Base-by-base conservation (phyloP, 148 eudicot genomes). In the Pharnaceum exiguum region DNA sequence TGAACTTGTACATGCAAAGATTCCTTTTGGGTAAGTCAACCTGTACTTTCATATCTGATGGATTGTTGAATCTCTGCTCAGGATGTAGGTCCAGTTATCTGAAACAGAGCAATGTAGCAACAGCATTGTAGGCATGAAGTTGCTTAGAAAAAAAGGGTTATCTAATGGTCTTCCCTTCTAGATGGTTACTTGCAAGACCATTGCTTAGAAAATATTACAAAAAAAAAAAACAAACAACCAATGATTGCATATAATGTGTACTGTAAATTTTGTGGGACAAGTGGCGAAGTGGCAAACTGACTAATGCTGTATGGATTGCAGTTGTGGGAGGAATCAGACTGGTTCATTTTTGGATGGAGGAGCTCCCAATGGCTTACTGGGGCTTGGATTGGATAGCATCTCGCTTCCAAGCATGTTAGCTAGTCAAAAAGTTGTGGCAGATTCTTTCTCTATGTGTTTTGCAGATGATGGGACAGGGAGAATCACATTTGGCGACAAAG, bases 371-470 rank as follows among this genome's bases (percentile, higher is more conserved):
- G 98, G 98, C 59, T 72, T 93, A 39, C 79, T 93, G 59, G 98
- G 98, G 49, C 89, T 93, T 3, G 96, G 96, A 35, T 62, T 93
- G 65, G 77, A 77, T 18, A 57, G 65, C 45, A 36, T 81, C 61
- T 93, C 98, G 3, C 82, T 93, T n/a, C 98, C 98, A 29, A 85
- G 90, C 62, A 73, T 76, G 30, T 75, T 93, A 63, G 80, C 98
- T 5, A 81, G 73, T 42, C 45, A 71, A 39, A 87, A 82, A 23
- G 44, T 88, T 16, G 66, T 79, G 7, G 72, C 88, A 65, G 71
- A 88, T 79, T 93, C 98, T 27, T 93, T 93, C 64, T 88, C 98
- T 55, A 88, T 93, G 98, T 93, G 98, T 63, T 88, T 93, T 67
- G 80, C 79, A 37, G 46, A 57, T 19, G 74, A 72, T 56, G 90